Evolutionary conservation across 257 asterid species (phyloP), one percentile per base, ranked within the genome.

Genomic region (Linderniella brevidens): DNA sequence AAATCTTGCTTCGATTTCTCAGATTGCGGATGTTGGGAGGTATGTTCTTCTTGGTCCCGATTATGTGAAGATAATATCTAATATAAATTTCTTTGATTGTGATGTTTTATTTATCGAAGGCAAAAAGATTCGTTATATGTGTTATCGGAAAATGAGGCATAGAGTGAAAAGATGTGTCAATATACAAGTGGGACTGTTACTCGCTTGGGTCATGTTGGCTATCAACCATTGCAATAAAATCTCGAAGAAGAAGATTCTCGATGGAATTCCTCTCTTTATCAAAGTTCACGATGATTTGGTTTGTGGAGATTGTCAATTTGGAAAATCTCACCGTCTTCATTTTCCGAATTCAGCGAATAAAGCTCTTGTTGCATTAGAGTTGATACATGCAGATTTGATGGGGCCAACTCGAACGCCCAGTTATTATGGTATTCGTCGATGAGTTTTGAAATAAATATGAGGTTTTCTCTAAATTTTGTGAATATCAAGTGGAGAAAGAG

Each of bases 171-270:
- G 32, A 14, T 20, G 19, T 0, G 66, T 10, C 51, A 50, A 49
- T 44, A 16, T 25, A 41, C 11, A 6, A 62, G 55, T 50, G 44
- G 48, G 0, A 12, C 56, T 43, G 44, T 50, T 65, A 62, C 66
- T 19, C 59, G 59, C 5, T 44, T 65, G n/a, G 66, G 59, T 8
- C 63, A 64, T 37, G 47, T 64, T 1, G 62, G 62, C 16, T 55
- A 19, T 45, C 55, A 64, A 15, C 13, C 58, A 19, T 12, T 64
- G 41, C 52, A 57, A n/a, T 16, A 46, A 64, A 48, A 58, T 64
- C 5, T 64, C 58, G 11, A 32, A 56, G 4, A 58, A 64, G 9
- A 46, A 41, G 18, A 41, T 57, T 14, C 55, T 63, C 19, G 48
- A 58, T 37, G 64, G 56, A 4, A 16, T 64, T 53, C 57, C 61